Percentiles rank a stretch among this genome's conserved stretches.
Conservation (phyloP, 225 moss, liverwort and hornwort species). For the Takakia lepidozioides region DNA sequence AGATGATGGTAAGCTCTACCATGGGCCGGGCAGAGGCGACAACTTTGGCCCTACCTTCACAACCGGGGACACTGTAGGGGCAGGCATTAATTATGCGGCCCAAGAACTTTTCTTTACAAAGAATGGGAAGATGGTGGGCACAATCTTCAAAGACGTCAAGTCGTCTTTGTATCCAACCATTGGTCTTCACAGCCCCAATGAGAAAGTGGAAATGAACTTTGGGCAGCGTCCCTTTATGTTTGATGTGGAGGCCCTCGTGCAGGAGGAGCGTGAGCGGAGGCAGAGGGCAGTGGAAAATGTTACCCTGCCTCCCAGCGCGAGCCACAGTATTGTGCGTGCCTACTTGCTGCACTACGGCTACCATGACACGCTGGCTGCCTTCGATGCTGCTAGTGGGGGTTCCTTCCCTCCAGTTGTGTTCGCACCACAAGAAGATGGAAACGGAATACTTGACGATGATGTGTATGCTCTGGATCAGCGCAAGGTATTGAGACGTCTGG, state of each 20-base stretch:
- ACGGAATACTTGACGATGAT: conserved; percentile 34
- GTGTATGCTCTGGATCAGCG: conserved; percentile 78
- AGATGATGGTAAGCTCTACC: conserved; percentile 85
- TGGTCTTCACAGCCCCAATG: conserved; percentile 83
- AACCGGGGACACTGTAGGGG: conserved; percentile 84
- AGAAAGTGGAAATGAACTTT: conserved; percentile 93
- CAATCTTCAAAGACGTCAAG: conserved; percentile 67
- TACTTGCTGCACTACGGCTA: conserved; percentile 92
- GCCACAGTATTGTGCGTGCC: conserved; percentile 84
- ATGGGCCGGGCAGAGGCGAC: conserved; percentile 56
- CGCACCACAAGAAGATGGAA: conserved; percentile 30
- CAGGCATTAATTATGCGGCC: conserved; percentile 90
- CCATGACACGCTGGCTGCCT: conserved; percentile 83
- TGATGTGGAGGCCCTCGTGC: conserved; percentile 68
- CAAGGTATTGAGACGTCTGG: conserved; percentile 66
- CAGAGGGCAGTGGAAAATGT: conserved; percentile 72
- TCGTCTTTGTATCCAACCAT: conserved; percentile 72
- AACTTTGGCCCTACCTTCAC: conserved; percentile 68
- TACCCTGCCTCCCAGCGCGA: conserved; percentile 64
- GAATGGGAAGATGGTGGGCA: conserved; percentile 68
- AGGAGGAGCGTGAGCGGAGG: conserved; percentile 63
- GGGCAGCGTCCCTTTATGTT: conserved; percentile 75
- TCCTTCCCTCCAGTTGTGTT: conserved; percentile 38
- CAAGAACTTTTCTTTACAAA: conserved; percentile 93
- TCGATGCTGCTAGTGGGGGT: conserved; percentile 82